phyloP scores from a whole-genome alignment of 2,329 filamentous ascomycete genomes.

The Paraphoma chrysanthemicola region DNA sequence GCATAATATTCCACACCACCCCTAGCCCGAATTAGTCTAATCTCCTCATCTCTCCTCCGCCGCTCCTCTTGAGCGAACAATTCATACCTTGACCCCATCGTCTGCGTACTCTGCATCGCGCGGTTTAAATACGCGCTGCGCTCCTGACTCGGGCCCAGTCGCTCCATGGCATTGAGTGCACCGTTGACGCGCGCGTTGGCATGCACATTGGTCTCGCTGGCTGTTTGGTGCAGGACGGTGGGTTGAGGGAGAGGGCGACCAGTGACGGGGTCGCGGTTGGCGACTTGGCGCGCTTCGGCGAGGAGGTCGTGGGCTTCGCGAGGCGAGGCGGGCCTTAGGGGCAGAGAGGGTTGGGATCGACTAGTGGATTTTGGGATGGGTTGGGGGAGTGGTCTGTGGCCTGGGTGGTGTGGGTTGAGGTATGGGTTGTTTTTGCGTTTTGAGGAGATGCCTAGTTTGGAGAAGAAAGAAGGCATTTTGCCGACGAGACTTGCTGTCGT shows the following conservation, averaged over 20 bases:
- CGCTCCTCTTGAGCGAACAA: slow-evolving; percentile 17
- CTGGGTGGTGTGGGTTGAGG: slow-evolving; percentile 14
- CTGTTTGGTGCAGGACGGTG: background rate
- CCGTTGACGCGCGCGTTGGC: background rate
- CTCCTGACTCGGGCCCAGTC: slow-evolving; percentile 1
- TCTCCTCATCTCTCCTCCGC: slow-evolving; percentile 18
- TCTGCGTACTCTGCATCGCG: slow-evolving; percentile 9
- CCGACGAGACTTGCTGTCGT: background rate
- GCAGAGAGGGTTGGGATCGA: slow-evolving; percentile 2
- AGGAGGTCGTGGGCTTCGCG: slow-evolving; percentile 17
- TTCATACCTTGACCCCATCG: slow-evolving; percentile 17
- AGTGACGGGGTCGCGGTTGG: slow-evolving; percentile 26
- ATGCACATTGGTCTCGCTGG: background rate
- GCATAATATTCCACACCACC: slow-evolving; percentile 28
- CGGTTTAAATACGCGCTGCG: slow-evolving; percentile 9
- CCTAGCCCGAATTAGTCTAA: slow-evolving; percentile 12
- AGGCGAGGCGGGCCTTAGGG: slow-evolving; percentile 5
- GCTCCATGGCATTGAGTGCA: background rate
- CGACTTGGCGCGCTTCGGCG: slow-evolving; percentile 26
- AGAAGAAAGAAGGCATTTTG: slow-evolving; percentile 11
- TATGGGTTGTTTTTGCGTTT: slow-evolving; percentile 20
- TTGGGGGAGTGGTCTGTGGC: background rate
- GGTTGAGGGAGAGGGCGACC: slow-evolving; percentile 6
- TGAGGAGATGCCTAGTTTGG: slow-evolving; percentile 1
- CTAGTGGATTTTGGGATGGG: background rate